Evolutionary conservation across 805 yeast genomes (phyloP).

Genomic region (Metschnikowia borealis): DNA sequence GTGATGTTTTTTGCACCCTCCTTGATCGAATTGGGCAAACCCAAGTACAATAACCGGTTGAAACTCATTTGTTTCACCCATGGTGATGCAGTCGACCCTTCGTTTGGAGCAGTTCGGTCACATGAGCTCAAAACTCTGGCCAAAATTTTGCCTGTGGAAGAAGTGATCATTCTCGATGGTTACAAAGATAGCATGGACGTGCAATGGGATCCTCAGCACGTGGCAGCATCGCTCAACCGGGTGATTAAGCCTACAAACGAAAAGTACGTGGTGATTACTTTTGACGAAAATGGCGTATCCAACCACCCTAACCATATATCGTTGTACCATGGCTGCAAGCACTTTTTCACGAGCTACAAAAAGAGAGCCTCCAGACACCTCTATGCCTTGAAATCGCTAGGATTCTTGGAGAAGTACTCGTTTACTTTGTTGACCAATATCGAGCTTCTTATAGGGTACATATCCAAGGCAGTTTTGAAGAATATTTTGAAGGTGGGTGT

Average conservation of each 20-base stretch:
- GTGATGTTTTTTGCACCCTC: conserved; percentile 95
- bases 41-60: conserved; percentile 47
- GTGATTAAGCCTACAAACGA: conserved; percentile 18
- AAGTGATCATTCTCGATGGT: conserved; percentile 44
- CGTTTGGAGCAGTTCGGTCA: conserved; percentile 61
- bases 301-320: conserved; percentile 83
- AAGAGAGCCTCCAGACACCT: conserved; percentile 13
- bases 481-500: conserved; percentile 31
- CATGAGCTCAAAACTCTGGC: conserved; percentile 58
- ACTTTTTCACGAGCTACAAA: conserved; percentile 23
- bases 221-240: conserved; percentile 35
- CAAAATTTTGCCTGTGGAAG: conserved; percentile 47
- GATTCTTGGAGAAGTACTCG: conserved; percentile 47
- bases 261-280: conserved; percentile 53
- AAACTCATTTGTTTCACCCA: conserved; percentile 66
- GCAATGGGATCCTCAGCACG: conserved; percentile 53
- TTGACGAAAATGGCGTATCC: conserved; percentile 81
- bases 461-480: conserved; percentile 30
- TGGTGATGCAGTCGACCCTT: conserved; percentile 65
- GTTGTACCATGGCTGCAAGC: conserved; percentile 47
- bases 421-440: conserved; percentile 41
- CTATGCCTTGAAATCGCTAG: conserved; percentile 33
- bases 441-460: conserved; percentile 35
- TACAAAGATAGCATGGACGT: conserved; percentile 63
- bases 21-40: conserved; percentile 46